A percentile compares a stretch with the other conserved stretches of the same genome.
Evolutionary conservation across 208 protist species (phyloP).

Genomic region (Crithidia sp.): DNA sequence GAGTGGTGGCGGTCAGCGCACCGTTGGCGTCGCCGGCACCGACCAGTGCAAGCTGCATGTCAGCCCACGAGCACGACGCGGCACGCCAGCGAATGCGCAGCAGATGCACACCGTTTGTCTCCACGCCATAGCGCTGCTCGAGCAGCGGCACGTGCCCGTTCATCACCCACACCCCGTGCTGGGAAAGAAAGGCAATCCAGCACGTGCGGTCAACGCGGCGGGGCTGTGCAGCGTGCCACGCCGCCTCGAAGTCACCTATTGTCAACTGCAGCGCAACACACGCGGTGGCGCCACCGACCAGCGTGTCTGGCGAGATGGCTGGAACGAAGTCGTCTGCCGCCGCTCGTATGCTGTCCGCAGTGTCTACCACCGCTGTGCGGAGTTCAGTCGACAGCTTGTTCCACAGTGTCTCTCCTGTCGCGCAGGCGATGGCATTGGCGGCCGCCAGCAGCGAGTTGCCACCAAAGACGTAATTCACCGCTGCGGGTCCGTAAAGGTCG

Average conservation of each 20-base stretch:
- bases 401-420: conserved; percentile 28
- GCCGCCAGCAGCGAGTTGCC: conserved; percentile 34
- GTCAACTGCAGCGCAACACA: conserved; percentile 40
- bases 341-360: conserved; percentile 30
- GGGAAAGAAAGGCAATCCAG: conserved; percentile 50
- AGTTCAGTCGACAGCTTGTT: conserved; percentile 1
- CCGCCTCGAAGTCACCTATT: conserved; percentile 39
- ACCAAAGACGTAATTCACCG: conserved; percentile 34
- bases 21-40: neutral
- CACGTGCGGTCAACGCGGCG: conserved; percentile 44
- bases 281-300: conserved; percentile 50
- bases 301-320: conserved; percentile 11
- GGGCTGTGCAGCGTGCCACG: conserved; percentile 37
- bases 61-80: conserved; percentile 15
- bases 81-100: conserved; percentile 25
- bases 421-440: conserved; percentile 17
- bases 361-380: conserved; percentile 17
- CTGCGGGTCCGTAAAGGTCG: conserved; percentile 39
- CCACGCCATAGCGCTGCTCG: conserved; percentile 46
- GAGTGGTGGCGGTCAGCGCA: too few species aligned
- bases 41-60: conserved; percentile 26
- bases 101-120: conserved; percentile 40
- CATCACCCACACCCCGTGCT: conserved; percentile 58
- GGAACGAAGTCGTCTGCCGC: conserved; percentile 27
- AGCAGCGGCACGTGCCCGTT: conserved; percentile 80